Base-by-base conservation (phyloP, 192 early-diverging fungal species). In the Glomus cerebriforme region DNA sequence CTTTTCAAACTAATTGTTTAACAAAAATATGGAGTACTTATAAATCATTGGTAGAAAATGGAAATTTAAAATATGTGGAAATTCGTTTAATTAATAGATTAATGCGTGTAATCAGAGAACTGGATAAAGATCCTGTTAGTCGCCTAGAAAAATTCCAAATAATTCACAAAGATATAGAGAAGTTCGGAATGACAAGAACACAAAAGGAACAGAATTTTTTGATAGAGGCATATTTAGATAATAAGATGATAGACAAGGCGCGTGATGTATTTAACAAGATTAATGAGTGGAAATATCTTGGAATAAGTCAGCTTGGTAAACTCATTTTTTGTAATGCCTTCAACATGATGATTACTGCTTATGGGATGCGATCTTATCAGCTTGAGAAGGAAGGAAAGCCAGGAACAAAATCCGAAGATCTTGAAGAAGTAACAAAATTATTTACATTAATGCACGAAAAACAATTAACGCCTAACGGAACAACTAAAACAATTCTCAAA, bases 381-480 rank as follows among this genome's bases (percentile, higher is more conserved):
- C 13, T 43, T 37, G 37, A 43, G 12, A 60, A 45, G 0, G 17
- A 79, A 9, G 73, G 77, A 15, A 24, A 63, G 15, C 22, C 22
- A 15, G 26, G 22, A 26, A 62, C 22, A 63, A 77, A 66, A 10
- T 7, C 19, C 9, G 73, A n/a, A 3, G 58, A 79, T 34, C 79
- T 87, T n/a, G 82, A 84, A 1, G 89, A 92, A 78, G 92, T 93
- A 0, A 86, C 89, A 72, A 82, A 81, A 35, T 89, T 93, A 19
- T 93, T 90, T 76, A 86, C 91, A 17, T 75, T 87, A 59, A 89
- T 96, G 83, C 43, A 78, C 7, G 83, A 87, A 49, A 84, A 83
- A 34, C 88, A 91, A 2, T 62, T 93, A 35, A 67, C 83, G 66
- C 92, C 94, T 10, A 86, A 92, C 72, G 73, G 81, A 26, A 79